A percentile compares a stretch with the other conserved stretches of the same genome.
Conservation (phyloP, 1,284 basidiomycete species). For the Termitomyces sp. region DNA sequence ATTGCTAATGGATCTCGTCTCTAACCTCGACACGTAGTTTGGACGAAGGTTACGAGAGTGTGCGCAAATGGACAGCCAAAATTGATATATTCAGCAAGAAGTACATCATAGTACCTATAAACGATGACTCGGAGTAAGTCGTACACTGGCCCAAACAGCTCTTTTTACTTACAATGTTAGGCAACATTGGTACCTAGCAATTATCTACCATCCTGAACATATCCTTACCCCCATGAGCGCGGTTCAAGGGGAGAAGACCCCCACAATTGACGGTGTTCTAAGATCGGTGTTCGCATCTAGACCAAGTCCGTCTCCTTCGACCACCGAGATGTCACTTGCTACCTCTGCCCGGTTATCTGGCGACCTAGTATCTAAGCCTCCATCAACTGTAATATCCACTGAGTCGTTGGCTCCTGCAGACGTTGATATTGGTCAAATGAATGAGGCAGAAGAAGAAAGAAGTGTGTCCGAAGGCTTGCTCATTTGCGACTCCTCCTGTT, state of each 20-base stretch:
- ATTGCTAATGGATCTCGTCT: not conserved
- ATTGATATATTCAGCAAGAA: constrained; percentile 88
- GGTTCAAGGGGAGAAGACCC: constrained; percentile 6
- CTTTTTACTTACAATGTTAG: constrained; percentile 34
- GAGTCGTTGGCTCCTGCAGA: not conserved
- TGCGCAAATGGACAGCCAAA: constrained; percentile 92
- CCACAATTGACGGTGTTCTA: not conserved
- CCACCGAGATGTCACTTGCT: not conserved
- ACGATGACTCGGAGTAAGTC: constrained; percentile 71
- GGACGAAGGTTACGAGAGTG: constrained; percentile 73
- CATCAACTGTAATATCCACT: not conserved
- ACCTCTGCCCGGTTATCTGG: not conserved
- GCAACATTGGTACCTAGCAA: constrained; percentile 95
- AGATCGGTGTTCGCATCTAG: constrained; percentile 1
- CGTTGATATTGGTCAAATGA: constrained; percentile 9
- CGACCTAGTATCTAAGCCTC: not conserved
- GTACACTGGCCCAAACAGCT: not conserved
- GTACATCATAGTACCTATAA: constrained; percentile 93
- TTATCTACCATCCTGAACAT: constrained; percentile 82
- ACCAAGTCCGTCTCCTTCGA: not conserved
- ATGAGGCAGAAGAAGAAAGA: constrained; percentile 26
- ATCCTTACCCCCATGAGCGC: constrained; percentile 32
- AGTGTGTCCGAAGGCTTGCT: constrained; percentile 7
- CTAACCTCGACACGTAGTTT: constrained; percentile 32
- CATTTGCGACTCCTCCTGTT: constrained; percentile 6